These are phyloP conservation scores for Apiospora arundinis DNA, from an alignment of 2,329 filamentous ascomycete species.

Conservation along the genomic window DNA sequence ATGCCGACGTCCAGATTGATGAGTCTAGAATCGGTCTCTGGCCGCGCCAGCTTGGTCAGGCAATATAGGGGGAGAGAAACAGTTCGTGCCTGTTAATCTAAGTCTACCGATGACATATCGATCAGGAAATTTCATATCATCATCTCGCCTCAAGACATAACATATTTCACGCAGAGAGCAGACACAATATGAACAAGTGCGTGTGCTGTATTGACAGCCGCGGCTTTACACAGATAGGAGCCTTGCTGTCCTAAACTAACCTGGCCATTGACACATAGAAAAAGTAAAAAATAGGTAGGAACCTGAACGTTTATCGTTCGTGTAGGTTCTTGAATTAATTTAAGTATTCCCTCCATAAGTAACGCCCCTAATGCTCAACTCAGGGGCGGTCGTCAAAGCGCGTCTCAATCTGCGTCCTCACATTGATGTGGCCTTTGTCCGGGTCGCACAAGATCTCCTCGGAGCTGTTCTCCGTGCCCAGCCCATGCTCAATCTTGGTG, in stretches of 20 bases:
- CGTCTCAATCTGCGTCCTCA: conserved; percentile 26
- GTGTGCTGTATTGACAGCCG: too few species aligned
- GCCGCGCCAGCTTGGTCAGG: not conserved
- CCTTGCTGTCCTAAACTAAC: not conserved
- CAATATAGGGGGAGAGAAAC: not conserved
- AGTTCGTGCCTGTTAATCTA: not conserved
- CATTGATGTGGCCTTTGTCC: conserved; percentile 21
- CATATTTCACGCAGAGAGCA: not conserved
- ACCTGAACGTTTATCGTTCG: not conserved
- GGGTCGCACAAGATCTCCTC: conserved; percentile 24
- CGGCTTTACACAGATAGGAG: too few species aligned
- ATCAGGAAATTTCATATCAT: not conserved
- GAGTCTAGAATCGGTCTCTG: not conserved
- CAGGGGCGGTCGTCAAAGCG: conserved; percentile 20
- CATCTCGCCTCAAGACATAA: not conserved
- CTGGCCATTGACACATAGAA: not conserved
- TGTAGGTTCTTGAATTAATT: not conserved
- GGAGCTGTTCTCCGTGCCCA: conserved; percentile 25
- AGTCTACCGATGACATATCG: not conserved
- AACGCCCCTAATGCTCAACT: not conserved
- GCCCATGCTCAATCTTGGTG: conserved; percentile 15
- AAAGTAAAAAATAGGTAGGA: not conserved
- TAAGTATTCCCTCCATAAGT: not conserved
- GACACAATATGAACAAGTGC: too few species aligned
- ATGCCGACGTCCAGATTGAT: not conserved